Base-by-base conservation (phyloP, 208 protist genomes). In the Leishmania gerbilli region DNA sequence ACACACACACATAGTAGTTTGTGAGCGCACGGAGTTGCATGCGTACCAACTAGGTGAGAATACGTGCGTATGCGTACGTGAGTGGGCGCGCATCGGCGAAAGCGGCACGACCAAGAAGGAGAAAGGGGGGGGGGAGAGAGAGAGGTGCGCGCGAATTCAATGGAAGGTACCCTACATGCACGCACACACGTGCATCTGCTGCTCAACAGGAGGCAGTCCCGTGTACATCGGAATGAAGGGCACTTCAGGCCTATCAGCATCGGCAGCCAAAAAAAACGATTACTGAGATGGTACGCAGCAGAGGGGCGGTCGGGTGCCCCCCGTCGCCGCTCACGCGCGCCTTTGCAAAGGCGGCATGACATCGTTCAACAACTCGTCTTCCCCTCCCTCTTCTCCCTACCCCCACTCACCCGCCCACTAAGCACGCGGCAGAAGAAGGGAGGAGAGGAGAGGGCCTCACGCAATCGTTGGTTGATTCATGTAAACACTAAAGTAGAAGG, bases 381-480 rank as follows among this genome's bases (percentile, higher is more conserved):
- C 11, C 45, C 45, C 27, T 15, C 62, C 31, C 45, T 72, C 68
- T 3, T 40, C 4, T 0, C 42, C 31, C 27, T 51, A 7, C 31
- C n/a, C 8, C 45, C 11, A 47, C 45, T 7, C 45, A 47, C 45
- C 45, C 40, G 0, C 21, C 45, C 42, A 40, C 27, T 24, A 45
- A 37, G 45, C 8, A 62, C 31, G 49, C 15, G 19, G 71, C 21
- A 42, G 49, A 76, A 45, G 47, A 37, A 34, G 27, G 19, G 34
- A 11, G n/a, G 34, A 27, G 51, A 27, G 9, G n/a, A 47, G 55
- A 24, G 47, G 31, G 3, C 37, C 1, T 45, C 47, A 21, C 58
- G 9, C 65, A 53, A 3, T 55, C n/a, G 27, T 47, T 82, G 77
- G 74, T 78, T 76, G 76, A 31, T 81, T 81, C 71, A 69, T 81